phyloP scores from a whole-genome alignment of 2,329 filamentous ascomycete species.

The Acephala macrosclerotiorum region DNA sequence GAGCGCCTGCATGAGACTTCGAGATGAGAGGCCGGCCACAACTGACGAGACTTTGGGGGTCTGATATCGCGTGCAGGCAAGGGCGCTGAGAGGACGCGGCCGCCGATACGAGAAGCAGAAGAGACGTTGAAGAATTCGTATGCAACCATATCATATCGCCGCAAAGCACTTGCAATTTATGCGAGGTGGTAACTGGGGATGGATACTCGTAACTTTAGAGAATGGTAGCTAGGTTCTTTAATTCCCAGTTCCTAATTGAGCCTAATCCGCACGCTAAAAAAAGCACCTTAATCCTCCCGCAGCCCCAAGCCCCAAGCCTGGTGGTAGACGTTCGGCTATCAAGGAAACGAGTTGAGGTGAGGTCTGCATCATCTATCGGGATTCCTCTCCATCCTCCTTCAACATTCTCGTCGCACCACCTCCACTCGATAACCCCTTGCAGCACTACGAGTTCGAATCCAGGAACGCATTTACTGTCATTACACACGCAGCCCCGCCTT shows the following conservation, averaged over 20 bases:
- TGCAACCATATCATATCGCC: not conserved
- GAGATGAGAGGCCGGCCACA: not conserved
- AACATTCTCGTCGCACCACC: not conserved
- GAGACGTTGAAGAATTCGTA: not conserved
- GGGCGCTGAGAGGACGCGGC: not conserved
- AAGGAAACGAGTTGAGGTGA: slow-evolving; percentile 4
- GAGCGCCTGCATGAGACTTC: slow-evolving; percentile 17
- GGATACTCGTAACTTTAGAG: not conserved
- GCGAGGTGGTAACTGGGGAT: not conserved
- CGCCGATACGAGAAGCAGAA: not conserved
- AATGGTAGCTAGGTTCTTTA: not conserved
- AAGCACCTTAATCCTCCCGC: not conserved
- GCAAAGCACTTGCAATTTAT: not conserved
- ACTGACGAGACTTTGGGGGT: slow-evolving; percentile 4
- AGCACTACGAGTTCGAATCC: not conserved
- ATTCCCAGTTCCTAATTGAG: not conserved
- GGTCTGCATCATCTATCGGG: not conserved
- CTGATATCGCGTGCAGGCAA: slow-evolving; percentile 5
- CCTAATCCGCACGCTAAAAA: not conserved
- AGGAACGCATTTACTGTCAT: slow-evolving; percentile 9
- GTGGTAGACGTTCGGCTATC: slow-evolving; percentile 3
- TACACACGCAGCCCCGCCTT: slow-evolving; percentile 7
- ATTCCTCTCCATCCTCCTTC: not conserved
- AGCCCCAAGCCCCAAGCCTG: not conserved
- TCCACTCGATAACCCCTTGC: not conserved